Conservation (phyloP, 1,284 basidiomycete genomes). For the Porphyrellus sp. region DNA sequence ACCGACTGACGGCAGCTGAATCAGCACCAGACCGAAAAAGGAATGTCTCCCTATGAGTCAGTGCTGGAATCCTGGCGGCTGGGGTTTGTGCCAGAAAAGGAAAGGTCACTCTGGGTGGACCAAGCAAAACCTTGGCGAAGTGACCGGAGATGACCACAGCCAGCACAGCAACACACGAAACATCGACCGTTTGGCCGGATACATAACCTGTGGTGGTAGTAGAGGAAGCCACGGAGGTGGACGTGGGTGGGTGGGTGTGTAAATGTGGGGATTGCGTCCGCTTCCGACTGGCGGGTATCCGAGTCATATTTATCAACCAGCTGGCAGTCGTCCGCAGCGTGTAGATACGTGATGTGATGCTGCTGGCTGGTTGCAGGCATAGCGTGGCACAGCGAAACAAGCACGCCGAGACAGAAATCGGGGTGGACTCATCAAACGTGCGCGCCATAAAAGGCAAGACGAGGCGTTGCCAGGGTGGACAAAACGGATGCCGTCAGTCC, state of each 20-base stretch:
- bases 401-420: neutral
- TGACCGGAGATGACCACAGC: neutral
- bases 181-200: too few relatives aligned
- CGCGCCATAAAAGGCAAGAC: conserved; percentile 3
- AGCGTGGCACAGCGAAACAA: neutral
- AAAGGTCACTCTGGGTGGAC: neutral
- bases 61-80: neutral
- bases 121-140: neutral
- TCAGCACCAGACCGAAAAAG: conserved; percentile 10
- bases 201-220: too few relatives aligned
- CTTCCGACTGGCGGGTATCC: neutral
- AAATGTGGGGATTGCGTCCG: neutral
- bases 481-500: neutral
- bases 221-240: too few relatives aligned
- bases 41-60: too few relatives aligned
- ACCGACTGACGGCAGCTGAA: conserved; percentile 2
- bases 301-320: neutral
- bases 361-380: neutral
- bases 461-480: neutral
- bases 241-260: too few relatives aligned
- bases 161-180: neutral
- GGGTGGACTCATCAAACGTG: neutral
- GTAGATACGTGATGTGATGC: too few relatives aligned
- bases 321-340: too few relatives aligned
- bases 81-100: neutral